Base-by-base conservation (phyloP, 495 filamentous ascomycete genomes). In the Clohesyomyces aquaticus region DNA sequence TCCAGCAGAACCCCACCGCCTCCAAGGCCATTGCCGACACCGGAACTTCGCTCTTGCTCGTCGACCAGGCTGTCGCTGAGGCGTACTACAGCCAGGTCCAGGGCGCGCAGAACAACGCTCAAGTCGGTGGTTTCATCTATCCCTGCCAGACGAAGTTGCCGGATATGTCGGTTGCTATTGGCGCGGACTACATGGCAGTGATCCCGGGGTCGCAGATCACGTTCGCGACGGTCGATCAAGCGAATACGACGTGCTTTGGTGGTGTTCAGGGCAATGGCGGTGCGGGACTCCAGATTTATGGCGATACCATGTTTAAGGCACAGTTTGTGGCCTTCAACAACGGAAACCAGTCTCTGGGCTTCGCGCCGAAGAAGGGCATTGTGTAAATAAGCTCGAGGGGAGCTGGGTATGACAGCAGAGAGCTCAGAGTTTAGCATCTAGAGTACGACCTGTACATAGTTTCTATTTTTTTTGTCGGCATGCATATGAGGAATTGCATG, bases 321-420 rank as follows among this genome's bases (percentile, higher is more conserved):
- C 83, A 89, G 67, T 93, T 91, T 71, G 88, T 90, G 21, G 88
- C 88, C 18, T 93, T 93, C 67, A 87, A 95, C 72, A 82, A 75
- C 8, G 85, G 85, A 4, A 83, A 85, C 63, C 79, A 77, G 69
- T 75, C 76, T 21, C 74, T 89, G 21, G 86, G 86, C 1, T 80
- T 89, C 67, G 87, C 55, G 10, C 19, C 55, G 25, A 28, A 22
- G 42, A 48, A 50, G 16, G 12, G 26, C 18, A 41, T 26, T 28
- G 26, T 3, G 26, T 14, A 16, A 9, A 18, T 18, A 12, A 3
- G 14, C 8, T 41, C 18, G 4, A 18, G 51, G 12, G 4, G 11
- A 18, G 16, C 26, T n/a, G 32, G 32, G 32, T 38, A 38, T 35
- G 26, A 55, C 18, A 21, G 11, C 12, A 3, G 14, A 3, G 25